phyloP scores from a whole-genome alignment of 1,284 basidiomycete species.

The Phaffia rhodozyma region DNA sequence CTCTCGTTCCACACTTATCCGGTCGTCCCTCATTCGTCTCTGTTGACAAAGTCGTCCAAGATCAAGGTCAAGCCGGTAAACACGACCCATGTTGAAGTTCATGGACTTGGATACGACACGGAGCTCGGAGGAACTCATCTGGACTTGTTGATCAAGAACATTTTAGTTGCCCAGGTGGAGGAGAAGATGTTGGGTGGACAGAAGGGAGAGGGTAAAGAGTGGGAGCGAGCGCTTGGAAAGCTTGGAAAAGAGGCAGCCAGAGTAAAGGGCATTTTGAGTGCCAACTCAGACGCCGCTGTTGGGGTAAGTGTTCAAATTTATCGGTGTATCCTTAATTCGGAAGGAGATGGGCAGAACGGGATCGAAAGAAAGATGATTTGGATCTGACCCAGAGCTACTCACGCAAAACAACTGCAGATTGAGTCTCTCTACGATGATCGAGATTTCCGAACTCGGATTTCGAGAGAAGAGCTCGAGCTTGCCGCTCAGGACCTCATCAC shows the following conservation, averaged over 20 bases:
- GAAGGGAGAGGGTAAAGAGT: slow-evolving; percentile 36
- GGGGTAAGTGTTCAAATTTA: slow-evolving; percentile 46
- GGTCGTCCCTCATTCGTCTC: slow-evolving; percentile 26
- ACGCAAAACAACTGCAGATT: slow-evolving; percentile 41
- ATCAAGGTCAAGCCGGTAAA: slow-evolving; percentile 32
- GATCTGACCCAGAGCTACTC: background rate
- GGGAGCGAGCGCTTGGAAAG: slow-evolving; percentile 81
- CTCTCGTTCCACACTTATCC: slow-evolving; percentile 59
- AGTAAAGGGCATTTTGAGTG: slow-evolving; percentile 85
- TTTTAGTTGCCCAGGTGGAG: slow-evolving; percentile 66
- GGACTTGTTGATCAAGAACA: slow-evolving; percentile 69
- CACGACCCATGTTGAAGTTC: slow-evolving; percentile 61
- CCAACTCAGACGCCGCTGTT: slow-evolving; percentile 67
- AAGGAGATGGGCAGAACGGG: background rate
- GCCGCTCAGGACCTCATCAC: slow-evolving; percentile 47
- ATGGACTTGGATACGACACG: slow-evolving; percentile 69
- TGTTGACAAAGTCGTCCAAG: slow-evolving; percentile 34
- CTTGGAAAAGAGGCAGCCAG: slow-evolving; percentile 85
- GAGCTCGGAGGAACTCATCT: slow-evolving; percentile 68
- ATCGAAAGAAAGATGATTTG: background rate
- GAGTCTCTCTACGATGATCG: slow-evolving; percentile 83
- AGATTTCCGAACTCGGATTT: slow-evolving; percentile 71
- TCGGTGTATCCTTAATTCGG: background rate
- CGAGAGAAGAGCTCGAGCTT: slow-evolving; percentile 64
- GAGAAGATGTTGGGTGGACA: slow-evolving; percentile 48